Base-by-base conservation (phyloP, 345 rosid genomes). In the Mallotus nudiflorus region DNA sequence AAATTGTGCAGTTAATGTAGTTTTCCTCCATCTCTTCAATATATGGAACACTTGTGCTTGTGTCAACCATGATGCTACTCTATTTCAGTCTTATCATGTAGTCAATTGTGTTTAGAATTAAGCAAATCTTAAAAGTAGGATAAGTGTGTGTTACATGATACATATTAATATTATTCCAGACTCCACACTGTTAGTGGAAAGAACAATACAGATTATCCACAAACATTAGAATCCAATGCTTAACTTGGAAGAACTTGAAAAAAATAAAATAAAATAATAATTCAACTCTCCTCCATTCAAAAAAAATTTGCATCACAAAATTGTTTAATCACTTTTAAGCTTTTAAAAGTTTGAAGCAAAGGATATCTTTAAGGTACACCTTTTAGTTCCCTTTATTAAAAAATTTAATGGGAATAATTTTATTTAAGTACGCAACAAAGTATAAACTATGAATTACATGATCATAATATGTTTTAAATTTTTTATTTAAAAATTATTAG, bases 221-320 rank as follows among this genome's bases (percentile, higher is more conserved):
- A 55, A 67, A 52, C 14, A 9, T 35, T 28, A 46, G 73, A 69
- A 69, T 69, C 73, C 65, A 46, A 69, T 58, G 73, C 62, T 68
- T 42, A 57, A 68, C 6, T n/a, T 15, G 22, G 55, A 58, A 27
- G 2, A 31, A 9, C 19, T 13, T 0, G 2, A 19, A 28, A 27
- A 16, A 0, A 33, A 33, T n/a, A n/a, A n/a, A n/a, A 33, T 2
- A 33, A 33, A 2, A 33, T 33, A 33, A 33, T 3, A 8, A 35
- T 20, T 66, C 62, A 14, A 14, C 37, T 66, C 60, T 50, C 49
- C 22, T 18, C 71, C 71, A 67, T 39, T 54, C 61, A 67, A 39
- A 37, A 11, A 13, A 28, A n/a, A n/a, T n/a, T 25, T 44, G 66
- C 18, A 19, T 64, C 67, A 16, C 4, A 46, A 46, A 64, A 20